These are phyloP conservation scores for Hymenoscyphus fraxineus DNA, from an alignment of 2,329 filamentous ascomycete genomes.

Conservation along the genomic window DNA sequence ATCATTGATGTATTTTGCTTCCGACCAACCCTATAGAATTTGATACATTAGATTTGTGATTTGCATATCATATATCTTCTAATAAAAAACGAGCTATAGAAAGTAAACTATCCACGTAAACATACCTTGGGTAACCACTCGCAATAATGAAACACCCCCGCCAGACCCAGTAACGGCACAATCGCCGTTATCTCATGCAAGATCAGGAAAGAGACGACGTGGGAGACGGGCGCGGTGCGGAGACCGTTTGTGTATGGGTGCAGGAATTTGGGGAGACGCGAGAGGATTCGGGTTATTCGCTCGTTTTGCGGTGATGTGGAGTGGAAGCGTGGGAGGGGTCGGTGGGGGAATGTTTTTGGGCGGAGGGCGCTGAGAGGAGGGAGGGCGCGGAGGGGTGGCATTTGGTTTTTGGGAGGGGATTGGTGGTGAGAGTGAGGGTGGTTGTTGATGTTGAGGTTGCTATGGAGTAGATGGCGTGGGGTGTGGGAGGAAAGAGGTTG, in stretches of 20 bases:
- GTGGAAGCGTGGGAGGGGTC: background rate
- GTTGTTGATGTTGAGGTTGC: background rate
- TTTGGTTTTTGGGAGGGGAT: background rate
- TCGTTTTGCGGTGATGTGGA: constrained; percentile 7
- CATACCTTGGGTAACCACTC: constrained; percentile 59
- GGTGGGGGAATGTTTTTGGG: background rate
- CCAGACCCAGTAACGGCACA: constrained; percentile 71
- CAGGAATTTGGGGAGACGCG: constrained; percentile 54
- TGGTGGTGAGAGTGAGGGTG: background rate
- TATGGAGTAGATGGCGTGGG: background rate
- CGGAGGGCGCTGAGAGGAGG: background rate
- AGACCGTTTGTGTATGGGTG: constrained; percentile 67
- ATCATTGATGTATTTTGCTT: constrained; percentile 38
- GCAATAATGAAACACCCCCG: constrained; percentile 75
- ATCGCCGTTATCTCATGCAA: constrained; percentile 91
- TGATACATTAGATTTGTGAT: constrained; percentile 24
- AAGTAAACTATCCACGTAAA: constrained; percentile 6
- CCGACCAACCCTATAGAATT: constrained; percentile 33
- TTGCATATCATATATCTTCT: background rate
- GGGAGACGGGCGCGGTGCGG: constrained; percentile 71
- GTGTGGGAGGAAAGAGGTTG: background rate
- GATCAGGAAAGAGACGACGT: constrained; percentile 80
- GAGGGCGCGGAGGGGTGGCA: background rate
- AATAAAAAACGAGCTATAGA: no score
- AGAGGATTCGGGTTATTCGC: constrained; percentile 23